These are phyloP conservation scores for Mycena amicta DNA, from an alignment of 768 basidiomycete genomes.

Conservation along the genomic window DNA sequence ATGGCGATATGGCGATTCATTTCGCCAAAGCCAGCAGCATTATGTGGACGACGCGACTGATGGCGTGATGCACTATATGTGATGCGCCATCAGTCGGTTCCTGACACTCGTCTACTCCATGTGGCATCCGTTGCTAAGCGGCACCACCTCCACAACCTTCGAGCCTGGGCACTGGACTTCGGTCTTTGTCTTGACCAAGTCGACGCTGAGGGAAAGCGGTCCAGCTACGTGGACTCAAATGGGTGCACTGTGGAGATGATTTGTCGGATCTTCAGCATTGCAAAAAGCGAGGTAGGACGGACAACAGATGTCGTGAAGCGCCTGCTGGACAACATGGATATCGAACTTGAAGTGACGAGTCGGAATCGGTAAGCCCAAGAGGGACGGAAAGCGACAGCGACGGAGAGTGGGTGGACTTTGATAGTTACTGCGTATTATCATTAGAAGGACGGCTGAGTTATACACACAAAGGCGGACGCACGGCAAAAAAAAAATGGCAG, in stretches of 20 bases:
- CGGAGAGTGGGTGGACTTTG: background rate
- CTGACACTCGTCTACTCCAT: background rate
- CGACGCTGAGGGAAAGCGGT: background rate
- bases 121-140: background rate
- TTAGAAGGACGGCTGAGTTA: no score
- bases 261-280: background rate
- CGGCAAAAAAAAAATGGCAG: no score
- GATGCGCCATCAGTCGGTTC: no score
- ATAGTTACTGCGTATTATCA: background rate
- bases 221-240: background rate
- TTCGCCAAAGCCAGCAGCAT: no score
- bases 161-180: background rate
- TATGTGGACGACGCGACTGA: no score
- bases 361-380: background rate
- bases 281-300: background rate
- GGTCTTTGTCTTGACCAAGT: background rate
- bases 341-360: slow-evolving; percentile 6
- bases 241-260: background rate
- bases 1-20: no score
- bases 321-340: slow-evolving; percentile 23
- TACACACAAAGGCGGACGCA: no score
- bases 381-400: background rate
- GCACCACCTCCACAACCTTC: background rate
- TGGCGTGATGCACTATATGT: no score
- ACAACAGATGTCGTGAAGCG: slow-evolving; percentile 8